phyloP scores from a whole-genome alignment of 1,284 basidiomycete species.

The Trichosporon sp. region DNA sequence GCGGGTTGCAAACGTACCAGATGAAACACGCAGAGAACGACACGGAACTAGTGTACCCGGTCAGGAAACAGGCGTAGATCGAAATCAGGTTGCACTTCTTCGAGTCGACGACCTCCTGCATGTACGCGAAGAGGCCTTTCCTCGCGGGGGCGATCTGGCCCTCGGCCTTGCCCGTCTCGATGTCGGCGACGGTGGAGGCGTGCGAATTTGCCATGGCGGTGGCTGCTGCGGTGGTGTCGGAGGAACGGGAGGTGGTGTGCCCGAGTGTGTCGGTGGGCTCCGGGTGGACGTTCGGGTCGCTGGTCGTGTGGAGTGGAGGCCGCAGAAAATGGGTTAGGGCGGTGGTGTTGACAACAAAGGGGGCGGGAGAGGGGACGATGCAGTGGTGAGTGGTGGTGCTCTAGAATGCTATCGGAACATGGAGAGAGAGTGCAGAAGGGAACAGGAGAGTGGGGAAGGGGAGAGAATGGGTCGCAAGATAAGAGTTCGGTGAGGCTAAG shows the following conservation, averaged over 20 bases:
- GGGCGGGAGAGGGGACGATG: background rate
- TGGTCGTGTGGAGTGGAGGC: background rate
- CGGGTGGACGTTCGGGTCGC: background rate
- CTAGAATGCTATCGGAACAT: background rate
- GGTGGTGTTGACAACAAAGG: background rate
- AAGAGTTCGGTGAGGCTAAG: background rate
- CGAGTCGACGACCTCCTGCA: slow-evolving; percentile 54
- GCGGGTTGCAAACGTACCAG: background rate
- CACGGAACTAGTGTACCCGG: slow-evolving; percentile 70
- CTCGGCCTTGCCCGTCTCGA: slow-evolving; percentile 10
- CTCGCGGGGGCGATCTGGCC: background rate
- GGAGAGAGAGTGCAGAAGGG: background rate
- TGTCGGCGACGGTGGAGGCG: slow-evolving; percentile 5
- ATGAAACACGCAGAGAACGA: slow-evolving; percentile 58
- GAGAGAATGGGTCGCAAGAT: background rate
- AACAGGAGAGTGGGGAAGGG: background rate
- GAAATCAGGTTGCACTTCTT: slow-evolving; percentile 59
- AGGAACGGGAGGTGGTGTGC: background rate
- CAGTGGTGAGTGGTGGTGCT: background rate
- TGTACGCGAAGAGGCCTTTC: background rate
- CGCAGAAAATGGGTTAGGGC: background rate
- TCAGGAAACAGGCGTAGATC: slow-evolving; percentile 76
- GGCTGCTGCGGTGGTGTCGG: background rate
- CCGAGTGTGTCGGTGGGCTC: background rate
- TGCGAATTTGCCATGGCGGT: background rate